Base-by-base conservation (phyloP, 1,284 basidiomycete species). In the Pascua guehoae region DNA sequence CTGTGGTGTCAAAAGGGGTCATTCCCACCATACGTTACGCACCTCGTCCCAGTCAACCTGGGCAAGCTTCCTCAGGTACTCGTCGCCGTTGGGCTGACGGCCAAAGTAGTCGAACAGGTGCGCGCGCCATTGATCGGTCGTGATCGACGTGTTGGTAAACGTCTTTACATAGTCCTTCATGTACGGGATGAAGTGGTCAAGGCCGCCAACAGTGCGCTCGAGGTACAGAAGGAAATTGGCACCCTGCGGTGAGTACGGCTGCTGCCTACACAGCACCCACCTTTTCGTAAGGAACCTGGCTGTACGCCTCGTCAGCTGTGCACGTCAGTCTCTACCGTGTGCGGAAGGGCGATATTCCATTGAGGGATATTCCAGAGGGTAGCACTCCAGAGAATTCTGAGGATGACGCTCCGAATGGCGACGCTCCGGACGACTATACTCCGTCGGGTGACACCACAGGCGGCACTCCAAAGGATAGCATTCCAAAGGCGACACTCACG, bases 141-240 rank as follows among this genome's bases (percentile, higher is more conserved):
- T 88, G 72, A 98, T 90, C 61, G 89, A 89, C 71, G 87, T 84
- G 14, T 91, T 80, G 38, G 69, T 68, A 63, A 80, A 82, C 1
- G 76, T 75, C 62, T 68, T 65, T 53, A 77, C 74, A 62, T 79
- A 79, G 56, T 71, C 70, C 56, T 83, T 81, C 60, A 94, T 88
- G 73, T 93, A 94, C 0, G 89, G 89, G 16, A 91, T 72, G 79
- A 93, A 91, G 12, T 84, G 84, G 50, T 96, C 87, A 49, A 96
- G 79, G 1, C 95, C 95, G 24, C 94, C 95, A 2, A 98, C 81
- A 5, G 82, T 84, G 39, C 84, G 81, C 76, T 98, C 90, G 36
- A 85, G 79, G 67, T 84, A 77, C 41, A 84, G 78, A 9, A 91
- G 73, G 65, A 91, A 84, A 76, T 88, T 89, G 24, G 84, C 81